Conservation (phyloP, 352 stramenopile genomes). For the Albugo laibachii region DNA sequence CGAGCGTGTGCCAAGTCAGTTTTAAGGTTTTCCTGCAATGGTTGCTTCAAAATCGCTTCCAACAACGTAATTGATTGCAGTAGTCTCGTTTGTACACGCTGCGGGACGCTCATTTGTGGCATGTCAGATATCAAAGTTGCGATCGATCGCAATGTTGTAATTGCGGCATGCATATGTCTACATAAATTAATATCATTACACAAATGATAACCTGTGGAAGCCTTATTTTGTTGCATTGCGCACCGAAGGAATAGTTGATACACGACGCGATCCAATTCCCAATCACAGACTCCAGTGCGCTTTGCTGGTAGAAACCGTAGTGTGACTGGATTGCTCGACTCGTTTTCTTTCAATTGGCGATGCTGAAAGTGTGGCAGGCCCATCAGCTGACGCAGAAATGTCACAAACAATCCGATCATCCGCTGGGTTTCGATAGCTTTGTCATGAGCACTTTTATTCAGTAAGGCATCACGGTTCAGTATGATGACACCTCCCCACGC, state of each 20-base stretch:
- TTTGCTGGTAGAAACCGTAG: conserved; percentile 29
- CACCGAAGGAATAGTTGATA: conserved; percentile 21
- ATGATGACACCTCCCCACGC: conserved; percentile 43
- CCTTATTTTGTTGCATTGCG: neutral
- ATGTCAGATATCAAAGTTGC: conserved; percentile 44
- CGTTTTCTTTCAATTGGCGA: conserved; percentile 15
- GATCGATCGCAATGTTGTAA: conserved; percentile 54
- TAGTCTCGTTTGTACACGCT: conserved; percentile 38
- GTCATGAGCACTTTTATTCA: neutral
- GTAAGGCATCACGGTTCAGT: conserved; percentile 15
- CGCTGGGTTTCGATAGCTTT: conserved; percentile 18
- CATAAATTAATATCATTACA: neutral
- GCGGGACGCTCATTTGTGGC: conserved; percentile 46
- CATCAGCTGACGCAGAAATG: conserved; percentile 35
- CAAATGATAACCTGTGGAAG: neutral
- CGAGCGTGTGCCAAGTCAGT: conserved; percentile 17
- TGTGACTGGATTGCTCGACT: neutral
- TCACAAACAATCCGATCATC: conserved; percentile 48
- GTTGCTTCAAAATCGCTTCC: conserved; percentile 23
- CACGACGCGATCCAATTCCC: conserved; percentile 46
- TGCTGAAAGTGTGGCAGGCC: conserved; percentile 28
- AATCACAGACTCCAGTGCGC: conserved; percentile 32
- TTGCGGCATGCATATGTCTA: conserved; percentile 29
- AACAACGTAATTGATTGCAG: conserved; percentile 21
- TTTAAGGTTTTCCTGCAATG: neutral